Evolutionary conservation across 179 eudicot species (phyloP), one percentile per base, ranked within the genome.

Genomic region (Drosera spatulata): DNA sequence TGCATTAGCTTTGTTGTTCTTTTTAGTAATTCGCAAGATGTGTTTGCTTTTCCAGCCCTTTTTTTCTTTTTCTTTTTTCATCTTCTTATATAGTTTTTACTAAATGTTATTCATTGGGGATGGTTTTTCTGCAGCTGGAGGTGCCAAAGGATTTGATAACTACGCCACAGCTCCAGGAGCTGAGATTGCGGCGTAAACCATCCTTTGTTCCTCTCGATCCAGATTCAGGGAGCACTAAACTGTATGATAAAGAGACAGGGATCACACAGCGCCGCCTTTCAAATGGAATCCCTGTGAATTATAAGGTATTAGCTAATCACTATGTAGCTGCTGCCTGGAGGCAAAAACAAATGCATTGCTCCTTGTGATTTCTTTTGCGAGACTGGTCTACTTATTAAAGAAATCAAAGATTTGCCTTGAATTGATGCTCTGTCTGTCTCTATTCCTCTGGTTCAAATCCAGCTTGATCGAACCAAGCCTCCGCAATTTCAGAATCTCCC

Each of bases 101-200:
- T 4, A 4, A 6, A 13, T 51, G 53, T 42, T 43, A 61, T 55
- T 56, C 2, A 50, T 45, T 53, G 33, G 10, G 48, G 64, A 13
- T 62, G 55, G 59, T 56, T 72, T 39, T 4, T 58, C 39, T 78
- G 80, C 85, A 93, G 99, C 91, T 94, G 66, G 97, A 94, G 77
- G 93, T 94, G 77, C 99, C 99, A 50, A 94, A 83, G 71, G 88
- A 90, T 68, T 84, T 94, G 62, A 75, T 94, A 68, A 74, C 85
- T 58, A 58, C 74, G 47, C 63, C 72, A 58, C 83, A 85, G 52
- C 82, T 94, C 53, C 67, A 79, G 64, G 88, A 90, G 62, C 64
- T 91, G 69, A 69, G 61, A 73, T 61, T 78, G 69, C 64, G 75
- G 63, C 80, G 68, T 42, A 72, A 61, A 64, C 99, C 99, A 49